Percentiles rank a stretch among this genome's conserved stretches.
Conservation (phyloP, 345 rosid genomes). For the Streptanthus diversifolius region DNA sequence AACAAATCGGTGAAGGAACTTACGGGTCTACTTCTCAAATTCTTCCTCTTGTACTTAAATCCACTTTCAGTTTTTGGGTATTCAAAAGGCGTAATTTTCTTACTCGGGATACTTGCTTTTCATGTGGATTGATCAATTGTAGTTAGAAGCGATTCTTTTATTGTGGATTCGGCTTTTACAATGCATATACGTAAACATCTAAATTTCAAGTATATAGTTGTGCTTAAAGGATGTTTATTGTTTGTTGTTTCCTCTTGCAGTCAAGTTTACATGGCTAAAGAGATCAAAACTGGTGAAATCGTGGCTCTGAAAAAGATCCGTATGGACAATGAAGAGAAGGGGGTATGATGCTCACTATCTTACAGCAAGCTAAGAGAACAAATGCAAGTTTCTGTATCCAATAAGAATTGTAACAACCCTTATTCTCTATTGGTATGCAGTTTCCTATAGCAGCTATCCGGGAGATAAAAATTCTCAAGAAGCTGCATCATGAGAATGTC, state of each 20-base stretch:
- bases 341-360: constrained; percentile 24
- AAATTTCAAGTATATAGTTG: background rate
- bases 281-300: constrained; percentile 80
- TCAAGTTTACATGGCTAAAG: constrained; percentile 95
- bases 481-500: constrained; percentile 53
- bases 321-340: constrained; percentile 99
- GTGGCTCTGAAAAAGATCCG: constrained; percentile 94
- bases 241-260: constrained; percentile 41
- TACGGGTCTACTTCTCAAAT: constrained; percentile 48
- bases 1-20: constrained; percentile 88
- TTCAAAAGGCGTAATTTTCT: background rate
- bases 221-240: background rate
- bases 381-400: background rate
- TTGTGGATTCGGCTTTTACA: background rate
- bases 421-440: constrained; percentile 30
- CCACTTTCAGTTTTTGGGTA: constrained; percentile 2
- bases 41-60: background rate
- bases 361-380: background rate
- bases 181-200: background rate
- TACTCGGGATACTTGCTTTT: background rate
- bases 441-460: constrained; percentile 55
- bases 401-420: background rate
- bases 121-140: background rate
- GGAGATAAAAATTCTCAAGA: constrained; percentile 52
- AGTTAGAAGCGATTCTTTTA: background rate